Evolutionary conservation across 1,284 basidiomycete species (phyloP).

Genomic region (Thelephora terrestris): DNA sequence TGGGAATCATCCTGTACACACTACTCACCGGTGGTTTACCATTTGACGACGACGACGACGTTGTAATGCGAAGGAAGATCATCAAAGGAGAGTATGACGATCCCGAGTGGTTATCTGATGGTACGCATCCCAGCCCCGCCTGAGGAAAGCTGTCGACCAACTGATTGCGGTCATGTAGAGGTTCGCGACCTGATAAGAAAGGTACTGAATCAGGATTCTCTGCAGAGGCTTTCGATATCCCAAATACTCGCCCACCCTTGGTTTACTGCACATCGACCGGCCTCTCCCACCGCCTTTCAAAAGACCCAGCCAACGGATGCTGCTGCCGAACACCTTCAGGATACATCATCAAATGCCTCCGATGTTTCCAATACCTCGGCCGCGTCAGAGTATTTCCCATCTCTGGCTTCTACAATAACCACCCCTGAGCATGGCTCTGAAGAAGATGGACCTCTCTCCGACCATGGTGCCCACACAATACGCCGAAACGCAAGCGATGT

Average conservation of each 20-base stretch:
- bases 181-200: constrained; percentile 70
- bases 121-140: constrained; percentile 29
- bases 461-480: constrained; percentile 13
- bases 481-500: constrained; percentile 44
- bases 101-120: constrained; percentile 82
- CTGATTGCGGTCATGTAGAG: constrained; percentile 38
- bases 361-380: constrained; percentile 44
- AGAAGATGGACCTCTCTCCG: constrained; percentile 23
- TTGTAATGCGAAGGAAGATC: constrained; percentile 81
- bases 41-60: constrained; percentile 95
- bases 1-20: constrained; percentile 93
- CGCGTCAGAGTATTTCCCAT: constrained; percentile 40
- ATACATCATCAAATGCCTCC: constrained; percentile 32
- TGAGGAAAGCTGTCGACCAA: constrained; percentile 1
- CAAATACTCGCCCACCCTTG: constrained; percentile 86
- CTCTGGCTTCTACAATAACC: constrained; percentile 31
- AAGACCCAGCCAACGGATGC: too few relatives aligned
- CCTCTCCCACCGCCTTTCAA: constrained; percentile 19
- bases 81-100: constrained; percentile 85
- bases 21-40: constrained; percentile 91
- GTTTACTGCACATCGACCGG: constrained; percentile 56
- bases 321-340: neutral
- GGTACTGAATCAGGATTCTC: constrained; percentile 76
- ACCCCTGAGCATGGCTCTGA: constrained; percentile 39
- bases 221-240: constrained; percentile 69